Evolutionary conservation across 768 basidiomycete species (phyloP).

Genomic region (Lentinula sp.): DNA sequence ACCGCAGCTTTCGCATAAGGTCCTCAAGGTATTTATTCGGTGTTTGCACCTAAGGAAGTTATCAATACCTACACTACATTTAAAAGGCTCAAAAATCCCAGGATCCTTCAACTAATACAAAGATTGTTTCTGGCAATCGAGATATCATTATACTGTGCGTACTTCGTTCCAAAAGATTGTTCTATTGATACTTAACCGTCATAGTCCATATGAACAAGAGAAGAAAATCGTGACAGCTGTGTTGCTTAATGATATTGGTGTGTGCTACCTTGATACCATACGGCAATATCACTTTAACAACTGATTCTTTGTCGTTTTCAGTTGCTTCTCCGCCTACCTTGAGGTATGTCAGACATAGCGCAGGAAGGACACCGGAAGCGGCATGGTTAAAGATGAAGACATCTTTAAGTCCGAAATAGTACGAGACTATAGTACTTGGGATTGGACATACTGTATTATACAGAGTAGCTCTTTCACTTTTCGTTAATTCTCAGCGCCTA

Average conservation of each 20-base stretch:
- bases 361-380: not conserved
- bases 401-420: no score
- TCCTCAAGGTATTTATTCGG: not conserved
- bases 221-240: not conserved
- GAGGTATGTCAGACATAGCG: not conserved
- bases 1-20: not conserved
- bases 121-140: not conserved
- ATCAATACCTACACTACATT: no score
- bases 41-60: not conserved
- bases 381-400: not conserved
- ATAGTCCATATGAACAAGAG: not conserved
- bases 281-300: not conserved
- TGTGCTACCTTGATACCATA: not conserved
- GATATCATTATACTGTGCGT: not conserved
- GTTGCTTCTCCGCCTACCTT: not conserved
- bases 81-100: no score
- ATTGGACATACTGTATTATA: no score
- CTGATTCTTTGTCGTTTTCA: not conserved
- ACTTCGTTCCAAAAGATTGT: not conserved
- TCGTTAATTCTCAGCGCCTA: not conserved
- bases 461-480: no score
- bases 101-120: no score
- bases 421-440: no score
- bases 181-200: not conserved
- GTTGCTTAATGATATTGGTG: not conserved